phyloP scores from a whole-genome alignment of 2,329 filamentous ascomycete species.

The Diaporthe sp. region DNA sequence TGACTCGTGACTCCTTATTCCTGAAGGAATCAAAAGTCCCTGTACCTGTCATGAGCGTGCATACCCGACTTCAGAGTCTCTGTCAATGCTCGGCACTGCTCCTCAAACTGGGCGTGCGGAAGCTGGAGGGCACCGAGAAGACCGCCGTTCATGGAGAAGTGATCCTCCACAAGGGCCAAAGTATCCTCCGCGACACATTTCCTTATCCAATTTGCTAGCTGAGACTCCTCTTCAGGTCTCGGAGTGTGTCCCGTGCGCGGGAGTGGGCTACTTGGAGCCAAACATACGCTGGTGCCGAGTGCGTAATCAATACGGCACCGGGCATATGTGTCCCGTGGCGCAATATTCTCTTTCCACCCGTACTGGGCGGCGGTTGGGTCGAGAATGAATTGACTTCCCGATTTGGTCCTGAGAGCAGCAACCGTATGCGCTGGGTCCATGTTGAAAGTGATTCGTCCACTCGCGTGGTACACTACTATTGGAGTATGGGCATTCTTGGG shows the following conservation, averaged over 20 bases:
- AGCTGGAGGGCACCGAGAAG: neutral
- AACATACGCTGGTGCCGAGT: rapidly evolving
- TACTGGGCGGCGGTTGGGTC: neutral
- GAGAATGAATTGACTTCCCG: neutral
- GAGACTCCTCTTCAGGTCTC: neutral
- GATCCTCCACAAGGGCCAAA: neutral
- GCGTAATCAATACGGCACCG: neutral
- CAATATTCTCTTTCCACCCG: neutral
- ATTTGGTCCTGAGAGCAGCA: neutral
- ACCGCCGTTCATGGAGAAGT: neutral
- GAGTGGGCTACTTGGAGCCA: too few species aligned
- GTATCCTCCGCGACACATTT: neutral
- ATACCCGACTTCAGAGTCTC: too few species aligned
- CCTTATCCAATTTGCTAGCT: rapidly evolving
- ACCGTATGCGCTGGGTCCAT: neutral
- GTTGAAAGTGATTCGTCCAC: neutral
- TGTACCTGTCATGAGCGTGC: neutral
- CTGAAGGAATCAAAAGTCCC: neutral
- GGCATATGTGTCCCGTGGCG: neutral
- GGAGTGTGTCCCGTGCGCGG: neutral
- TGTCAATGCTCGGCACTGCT: neutral
- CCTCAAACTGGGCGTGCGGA: neutral
- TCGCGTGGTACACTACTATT: rapidly evolving
- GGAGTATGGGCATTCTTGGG: neutral
- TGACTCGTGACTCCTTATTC: neutral